phyloP scores from a whole-genome alignment of 805 yeast genomes.

The Ogataea dorogensis region DNA sequence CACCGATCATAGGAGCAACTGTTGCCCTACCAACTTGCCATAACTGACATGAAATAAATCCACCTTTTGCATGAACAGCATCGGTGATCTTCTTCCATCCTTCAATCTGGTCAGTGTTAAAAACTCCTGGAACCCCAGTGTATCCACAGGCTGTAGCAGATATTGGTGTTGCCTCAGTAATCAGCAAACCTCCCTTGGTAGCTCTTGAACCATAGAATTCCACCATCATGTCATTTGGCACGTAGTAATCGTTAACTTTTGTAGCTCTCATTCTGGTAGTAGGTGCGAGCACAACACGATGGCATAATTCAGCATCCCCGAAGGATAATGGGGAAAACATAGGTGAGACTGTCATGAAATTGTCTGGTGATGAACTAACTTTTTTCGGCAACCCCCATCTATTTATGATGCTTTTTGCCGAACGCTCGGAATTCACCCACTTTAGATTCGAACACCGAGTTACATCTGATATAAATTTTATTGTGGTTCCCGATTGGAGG shows the following conservation, averaged over 20 bases:
- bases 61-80: constrained; percentile 47
- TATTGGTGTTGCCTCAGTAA: constrained; percentile 55
- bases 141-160: constrained; percentile 42
- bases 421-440: too few relatives aligned
- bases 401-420: not conserved
- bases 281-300: constrained; percentile 48
- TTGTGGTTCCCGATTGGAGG: too few relatives aligned
- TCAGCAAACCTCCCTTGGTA: constrained; percentile 54
- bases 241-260: constrained; percentile 24
- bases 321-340: constrained; percentile 36
- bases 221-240: constrained; percentile 43
- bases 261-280: constrained; percentile 44
- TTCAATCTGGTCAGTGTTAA: constrained; percentile 41
- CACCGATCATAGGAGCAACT: constrained; percentile 34
- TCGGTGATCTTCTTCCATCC: constrained; percentile 48
- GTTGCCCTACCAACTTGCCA: constrained; percentile 46
- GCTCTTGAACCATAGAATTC: constrained; percentile 57
- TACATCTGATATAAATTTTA: too few relatives aligned
- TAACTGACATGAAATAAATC: constrained; percentile 45
- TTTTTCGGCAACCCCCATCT: too few relatives aligned
- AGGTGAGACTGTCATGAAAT: not conserved
- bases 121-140: constrained; percentile 48
- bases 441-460: too few relatives aligned
- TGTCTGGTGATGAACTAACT: too few relatives aligned
- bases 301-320: constrained; percentile 35